phyloP scores from a whole-genome alignment of 2,329 filamentous ascomycete genomes.

The Aspergillus nomiae region DNA sequence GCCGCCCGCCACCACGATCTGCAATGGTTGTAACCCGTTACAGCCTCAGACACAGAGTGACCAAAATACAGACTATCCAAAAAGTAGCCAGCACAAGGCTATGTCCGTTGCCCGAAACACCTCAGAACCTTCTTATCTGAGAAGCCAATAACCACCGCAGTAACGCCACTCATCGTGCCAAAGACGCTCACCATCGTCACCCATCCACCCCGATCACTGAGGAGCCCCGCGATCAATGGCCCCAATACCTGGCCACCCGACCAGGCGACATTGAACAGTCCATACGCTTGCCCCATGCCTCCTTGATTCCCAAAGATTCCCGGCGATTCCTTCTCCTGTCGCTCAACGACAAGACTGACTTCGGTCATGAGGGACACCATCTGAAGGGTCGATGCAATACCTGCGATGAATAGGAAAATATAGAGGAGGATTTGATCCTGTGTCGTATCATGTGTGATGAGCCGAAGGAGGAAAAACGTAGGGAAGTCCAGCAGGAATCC shows the following conservation, averaged over 20 bases:
- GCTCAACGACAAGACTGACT: slow-evolving; percentile 59
- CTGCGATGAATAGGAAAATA: slow-evolving; percentile 61
- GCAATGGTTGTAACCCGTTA: not conserved
- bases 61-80: not conserved
- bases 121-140: slow-evolving; percentile 7
- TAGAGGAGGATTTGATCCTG: slow-evolving; percentile 66
- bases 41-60: not conserved
- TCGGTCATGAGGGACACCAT: slow-evolving; percentile 71
- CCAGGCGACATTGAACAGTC: slow-evolving; percentile 58
- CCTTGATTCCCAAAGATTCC: slow-evolving; percentile 57
- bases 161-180: slow-evolving; percentile 51
- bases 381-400: slow-evolving; percentile 58
- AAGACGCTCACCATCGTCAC: slow-evolving; percentile 55
- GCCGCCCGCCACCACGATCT: not conserved
- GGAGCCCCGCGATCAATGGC: slow-evolving; percentile 54
- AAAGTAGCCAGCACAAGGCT: not conserved
- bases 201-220: slow-evolving; percentile 52
- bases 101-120: slow-evolving; percentile 25
- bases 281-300: slow-evolving; percentile 61
- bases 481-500: slow-evolving; percentile 60
- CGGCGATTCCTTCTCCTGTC: slow-evolving; percentile 53
- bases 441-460: slow-evolving; percentile 60
- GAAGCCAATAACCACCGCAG: slow-evolving; percentile 45
- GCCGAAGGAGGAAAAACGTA: slow-evolving; percentile 64
- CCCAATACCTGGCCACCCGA: slow-evolving; percentile 55